Base-by-base conservation (phyloP, 176 grass and related monocot genomes). In the Alopecurus myosuroides region DNA sequence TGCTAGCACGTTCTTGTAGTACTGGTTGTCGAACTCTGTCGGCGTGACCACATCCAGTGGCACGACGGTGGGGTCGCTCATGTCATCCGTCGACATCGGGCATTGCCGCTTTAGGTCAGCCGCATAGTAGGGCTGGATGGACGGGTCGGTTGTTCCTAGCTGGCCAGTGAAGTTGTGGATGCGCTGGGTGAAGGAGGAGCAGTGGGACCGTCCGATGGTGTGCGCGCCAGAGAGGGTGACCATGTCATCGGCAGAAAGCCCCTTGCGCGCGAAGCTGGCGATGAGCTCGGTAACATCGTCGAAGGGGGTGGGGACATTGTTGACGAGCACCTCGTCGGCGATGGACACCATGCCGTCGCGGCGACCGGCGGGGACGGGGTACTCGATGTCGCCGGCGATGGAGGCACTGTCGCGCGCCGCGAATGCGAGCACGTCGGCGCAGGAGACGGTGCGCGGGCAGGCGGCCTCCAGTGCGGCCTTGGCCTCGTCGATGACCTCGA, bases 211-310 rank as follows among this genome's bases (percentile, higher is more conserved):
- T 0, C 93, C 93, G 45, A 95, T 23, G n/a, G 76, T 77, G 88
- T 95, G 90, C 13, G 80, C 55, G 3, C 85, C 93, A 2, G 93
- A 90, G 68, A 95, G 90, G 6, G 81, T 83, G 51, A 83, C 81
- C 68, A 83, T 72, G 52, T 83, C 81, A 11, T 83, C 81, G 34
- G 63, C 50, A 5, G 78, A 42, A 8, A 91, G 86, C 5, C 83
- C 83, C 82, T 85, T 84, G 55, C 83, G 76, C 52, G 5, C 6
- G 73, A 91, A 87, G 71, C 20, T 18, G 6, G 36, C 55, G 14
- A 88, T 3, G 53, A 91, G 90, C 55, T 39, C 4, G 36, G 11
- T 37, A 9, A 88, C 90, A 44, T 42, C 15, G 78, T 11, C 81
- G 1, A 0, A 0, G 11, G 86, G 78, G 42, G 19, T 11, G 11